These are phyloP conservation scores for Arctium minus DNA, from an alignment of 129 eudicot genomes.

Conservation along the genomic window DNA sequence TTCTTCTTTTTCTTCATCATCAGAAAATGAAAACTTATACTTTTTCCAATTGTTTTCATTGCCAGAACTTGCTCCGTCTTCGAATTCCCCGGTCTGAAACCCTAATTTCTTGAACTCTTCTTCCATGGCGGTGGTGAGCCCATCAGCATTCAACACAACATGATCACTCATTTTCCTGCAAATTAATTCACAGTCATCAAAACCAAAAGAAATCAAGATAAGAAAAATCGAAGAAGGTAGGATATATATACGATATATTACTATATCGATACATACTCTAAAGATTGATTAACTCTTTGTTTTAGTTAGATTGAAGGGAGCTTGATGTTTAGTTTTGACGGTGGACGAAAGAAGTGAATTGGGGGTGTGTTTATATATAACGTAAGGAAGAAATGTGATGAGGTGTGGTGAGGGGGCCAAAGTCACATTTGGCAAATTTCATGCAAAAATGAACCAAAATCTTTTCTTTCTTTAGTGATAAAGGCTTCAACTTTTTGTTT, in stretches of 20 bases:
- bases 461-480: not conserved
- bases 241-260: not conserved
- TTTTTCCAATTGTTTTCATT: not conserved
- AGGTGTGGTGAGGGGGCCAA: not conserved
- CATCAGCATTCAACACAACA: not conserved
- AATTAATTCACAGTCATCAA: not conserved
- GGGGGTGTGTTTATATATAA: not conserved
- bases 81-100: not conserved
- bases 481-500: not conserved
- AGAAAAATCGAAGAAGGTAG: not conserved
- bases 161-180: conserved; percentile 6
- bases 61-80: not conserved
- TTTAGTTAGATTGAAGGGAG: not conserved
- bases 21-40: not conserved
- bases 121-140: not conserved
- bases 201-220: not conserved
- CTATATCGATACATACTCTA: not conserved
- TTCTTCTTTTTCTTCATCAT: not conserved
- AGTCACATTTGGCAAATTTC: not conserved
- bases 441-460: not conserved
- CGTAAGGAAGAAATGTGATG: not conserved
- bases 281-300: not conserved
- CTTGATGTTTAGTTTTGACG: not conserved
- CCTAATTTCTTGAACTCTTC: not conserved
- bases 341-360: not conserved